phyloP scores from a whole-genome alignment of 2,329 filamentous ascomycete genomes.

The Leptosphaerulina australis region DNA sequence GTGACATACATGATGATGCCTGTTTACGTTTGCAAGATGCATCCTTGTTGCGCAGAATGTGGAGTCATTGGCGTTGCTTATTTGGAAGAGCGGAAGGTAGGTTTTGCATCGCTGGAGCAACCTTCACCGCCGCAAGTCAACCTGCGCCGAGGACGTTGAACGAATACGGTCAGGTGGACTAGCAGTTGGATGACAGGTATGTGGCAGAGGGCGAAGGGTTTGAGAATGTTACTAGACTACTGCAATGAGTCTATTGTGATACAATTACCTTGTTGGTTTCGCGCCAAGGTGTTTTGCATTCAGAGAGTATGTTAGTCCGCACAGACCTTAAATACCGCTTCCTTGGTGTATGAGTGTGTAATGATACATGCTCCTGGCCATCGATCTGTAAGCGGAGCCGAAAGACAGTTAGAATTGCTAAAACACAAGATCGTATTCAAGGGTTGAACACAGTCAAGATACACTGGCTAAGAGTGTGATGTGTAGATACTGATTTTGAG shows the following conservation, averaged over 20 bases:
- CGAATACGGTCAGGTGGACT: not conserved
- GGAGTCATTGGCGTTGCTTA: not conserved
- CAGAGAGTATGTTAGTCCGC: no score
- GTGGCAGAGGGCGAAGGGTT: not conserved
- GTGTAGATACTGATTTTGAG: no score
- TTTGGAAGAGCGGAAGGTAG: not conserved
- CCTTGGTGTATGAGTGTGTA: no score
- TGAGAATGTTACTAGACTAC: not conserved
- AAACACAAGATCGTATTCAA: no score
- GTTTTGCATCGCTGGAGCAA: slow-evolving; percentile 16
- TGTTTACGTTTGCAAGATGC: not conserved
- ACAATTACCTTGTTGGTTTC: no score
- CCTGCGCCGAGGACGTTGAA: not conserved
- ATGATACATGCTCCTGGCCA: no score
- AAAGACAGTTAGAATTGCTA: no score
- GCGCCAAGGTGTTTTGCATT: no score
- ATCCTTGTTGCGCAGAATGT: not conserved
- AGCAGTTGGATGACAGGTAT: not conserved
- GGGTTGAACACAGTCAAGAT: no score
- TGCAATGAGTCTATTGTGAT: not conserved
- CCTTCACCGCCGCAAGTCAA: slow-evolving; percentile 12
- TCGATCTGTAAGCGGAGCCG: no score
- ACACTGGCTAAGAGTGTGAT: no score
- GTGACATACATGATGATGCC: not conserved
- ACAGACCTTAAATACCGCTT: no score